Conservation (phyloP, 768 basidiomycete species). For the Tephrocybe rancida region DNA sequence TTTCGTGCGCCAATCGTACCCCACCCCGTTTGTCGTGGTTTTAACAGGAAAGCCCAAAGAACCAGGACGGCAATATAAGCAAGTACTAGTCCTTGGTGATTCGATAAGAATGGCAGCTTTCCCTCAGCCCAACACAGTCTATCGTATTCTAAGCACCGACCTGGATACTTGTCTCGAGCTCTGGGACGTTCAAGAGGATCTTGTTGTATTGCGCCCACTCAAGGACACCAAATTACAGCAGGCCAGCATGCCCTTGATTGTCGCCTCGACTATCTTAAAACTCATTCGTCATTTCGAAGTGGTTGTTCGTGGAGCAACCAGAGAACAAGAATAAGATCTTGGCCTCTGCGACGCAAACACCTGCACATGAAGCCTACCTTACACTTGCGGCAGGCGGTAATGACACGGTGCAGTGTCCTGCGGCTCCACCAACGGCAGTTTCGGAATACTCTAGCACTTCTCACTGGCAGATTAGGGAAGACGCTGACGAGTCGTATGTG, state of each 20-base stretch:
- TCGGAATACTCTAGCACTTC: background rate
- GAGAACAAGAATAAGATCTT: conserved; percentile 6
- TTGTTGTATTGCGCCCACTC: background rate
- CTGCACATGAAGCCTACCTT: conserved; percentile 1
- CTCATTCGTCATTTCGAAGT: background rate
- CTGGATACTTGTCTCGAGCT: conserved; percentile 7
- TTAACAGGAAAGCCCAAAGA: no score
- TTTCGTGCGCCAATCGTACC: no score
- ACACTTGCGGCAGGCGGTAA: background rate
- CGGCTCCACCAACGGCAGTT: background rate
- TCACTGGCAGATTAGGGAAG: background rate
- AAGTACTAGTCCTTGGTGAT: no score
- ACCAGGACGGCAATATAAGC: no score
- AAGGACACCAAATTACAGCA: background rate
- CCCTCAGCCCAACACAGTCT: background rate
- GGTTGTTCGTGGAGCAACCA: conserved; percentile 6
- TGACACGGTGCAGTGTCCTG: background rate
- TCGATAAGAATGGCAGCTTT: no score
- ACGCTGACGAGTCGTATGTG: conserved; percentile 7
- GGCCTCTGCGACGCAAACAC: conserved; percentile 2
- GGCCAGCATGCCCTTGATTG: background rate
- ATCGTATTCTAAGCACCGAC: conserved; percentile 5
- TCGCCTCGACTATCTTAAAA: background rate
- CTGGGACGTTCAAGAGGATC: background rate
- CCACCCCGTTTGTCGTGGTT: no score